Base-by-base conservation (phyloP, 352 stramenopile genomes). In the Phytophthora cactorum region DNA sequence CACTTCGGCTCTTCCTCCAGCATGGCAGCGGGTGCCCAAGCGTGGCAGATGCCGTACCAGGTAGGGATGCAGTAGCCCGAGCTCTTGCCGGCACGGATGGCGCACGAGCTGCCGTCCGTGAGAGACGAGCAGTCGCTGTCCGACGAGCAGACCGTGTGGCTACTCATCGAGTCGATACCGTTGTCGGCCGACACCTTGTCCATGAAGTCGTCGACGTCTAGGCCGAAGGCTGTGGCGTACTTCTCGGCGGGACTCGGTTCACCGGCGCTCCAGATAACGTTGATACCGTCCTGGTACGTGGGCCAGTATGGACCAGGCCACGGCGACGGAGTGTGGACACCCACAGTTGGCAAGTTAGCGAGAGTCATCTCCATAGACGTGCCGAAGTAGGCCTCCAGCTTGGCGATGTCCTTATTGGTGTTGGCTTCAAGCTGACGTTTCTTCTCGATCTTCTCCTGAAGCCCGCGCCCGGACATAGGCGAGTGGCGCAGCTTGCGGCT, bases 211-310 rank as follows among this genome's bases (percentile, higher is more conserved):
- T 55, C 68, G 4, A 79, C 68, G 50, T 89, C 52, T 4, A 78
- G 53, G 1, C 58, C 67, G 41, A 86, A 89, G 4, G 78, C 80
- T 1, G 31, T 72, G 10, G 80, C 80, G 52, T 89, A 89, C 57
- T 87, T 87, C 32, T 69, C 69, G 3, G 78, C 63, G 2, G 80
- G 38, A 27, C 74, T 80, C 0, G 65, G 29, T 25, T 68, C 29
- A 6, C 45, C 51, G 0, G 52, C 8, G 1, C 32, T 65, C 61
- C 62, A 74, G 22, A 62, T 25, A 52, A 71, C 58, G 76, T 91
- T 91, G 74, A 91, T 91, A 46, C 78, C 74, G 71, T 90, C 83
- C n/a, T 77, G 65, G 72, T 86, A 89, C 27, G 68, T 74, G 4
- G 81, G 76, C 79, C 81, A 91, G 76, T 90, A 92, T 58, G 74